Base-by-base conservation (phyloP, 2,329 filamentous ascomycete genomes). In the Ophiocordyceps camponoti-floridani region DNA sequence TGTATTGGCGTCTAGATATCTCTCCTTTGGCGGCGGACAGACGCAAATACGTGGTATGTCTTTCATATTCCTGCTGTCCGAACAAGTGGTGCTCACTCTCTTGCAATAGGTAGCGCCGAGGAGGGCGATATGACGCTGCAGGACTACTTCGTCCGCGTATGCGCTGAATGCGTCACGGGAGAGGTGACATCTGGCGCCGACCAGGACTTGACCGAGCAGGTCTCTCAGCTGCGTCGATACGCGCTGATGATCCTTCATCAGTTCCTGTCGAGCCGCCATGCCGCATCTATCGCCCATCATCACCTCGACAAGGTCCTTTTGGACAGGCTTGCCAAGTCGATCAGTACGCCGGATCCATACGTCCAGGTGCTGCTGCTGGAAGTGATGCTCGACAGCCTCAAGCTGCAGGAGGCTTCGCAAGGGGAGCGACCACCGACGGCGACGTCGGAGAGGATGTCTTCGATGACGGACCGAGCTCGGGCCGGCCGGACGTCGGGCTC, bases 361-460 rank as follows among this genome's bases (percentile, higher is more conserved):
- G 72, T 89, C 1, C 87, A 94, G 54, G 78, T 82, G 13, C 69
- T 86, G 0, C 63, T 94, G 10, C 72, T 95, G 23, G 83, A 88
- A 53, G 78, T 84, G n/a, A 73, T 88, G 3, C 76, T 83, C 53
- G 77, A 79, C 42, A 71, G 82, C 4, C 68, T 95, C 10, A 85
- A 79, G 54, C 70, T 91, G 40, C 67, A 72, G 40, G 69, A 75
- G 43, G 50, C 60, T 4, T 52, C 60, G 2, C 54, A 59, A 0
- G 51, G 56, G 3, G 68, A 71, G 28, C 51, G 56, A 10, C 66
- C 69, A 4, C 50, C 55, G 4, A 69, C 69, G 0, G 66, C 70
- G 2, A 61, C 55, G 1, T 62, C 60, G 7, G 72, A 77, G 50
- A 73, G 69, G 51, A 62, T 66, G 9, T 55, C 62, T 18, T 53